These are phyloP conservation scores for Coix lacrymajobi DNA, from an alignment of 176 grass and related monocot species.

Conservation along the genomic window DNA sequence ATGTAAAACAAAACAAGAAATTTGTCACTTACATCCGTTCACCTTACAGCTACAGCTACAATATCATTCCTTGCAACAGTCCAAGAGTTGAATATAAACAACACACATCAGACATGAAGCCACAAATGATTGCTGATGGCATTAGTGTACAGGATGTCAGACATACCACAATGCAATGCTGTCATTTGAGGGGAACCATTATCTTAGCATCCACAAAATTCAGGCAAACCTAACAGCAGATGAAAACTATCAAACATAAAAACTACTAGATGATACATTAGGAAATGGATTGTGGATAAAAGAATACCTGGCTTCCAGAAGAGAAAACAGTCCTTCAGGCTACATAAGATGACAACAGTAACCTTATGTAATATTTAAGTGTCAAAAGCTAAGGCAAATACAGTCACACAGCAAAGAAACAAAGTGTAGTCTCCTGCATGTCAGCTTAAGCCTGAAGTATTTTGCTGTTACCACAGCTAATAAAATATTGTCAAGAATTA, in stretches of 20 bases:
- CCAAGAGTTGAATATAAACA: neutral
- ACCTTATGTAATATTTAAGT: neutral
- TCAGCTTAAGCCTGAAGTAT: constrained; percentile 17
- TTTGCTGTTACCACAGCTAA: neutral
- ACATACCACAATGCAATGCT: neutral
- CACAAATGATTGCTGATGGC: neutral
- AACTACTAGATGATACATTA: neutral
- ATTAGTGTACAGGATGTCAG: neutral
- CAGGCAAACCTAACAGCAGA: neutral
- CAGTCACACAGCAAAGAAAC: neutral
- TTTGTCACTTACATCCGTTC: neutral
- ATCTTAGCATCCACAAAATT: constrained; percentile 16
- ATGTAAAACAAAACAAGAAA: neutral
- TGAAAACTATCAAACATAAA: neutral
- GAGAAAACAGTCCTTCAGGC: neutral
- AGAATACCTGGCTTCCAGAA: constrained; percentile 32
- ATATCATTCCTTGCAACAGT: constrained; percentile 1
- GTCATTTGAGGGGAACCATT: neutral
- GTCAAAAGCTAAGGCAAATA: constrained; percentile 12
- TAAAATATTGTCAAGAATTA: neutral
- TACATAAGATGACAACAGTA: neutral
- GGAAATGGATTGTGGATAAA: neutral
- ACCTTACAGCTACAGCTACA: neutral
- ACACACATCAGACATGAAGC: neutral
- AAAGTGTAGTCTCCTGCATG: neutral